Evolutionary conservation across 2,329 filamentous ascomycete genomes (phyloP).

Genomic region (Diaporthe sp.): DNA sequence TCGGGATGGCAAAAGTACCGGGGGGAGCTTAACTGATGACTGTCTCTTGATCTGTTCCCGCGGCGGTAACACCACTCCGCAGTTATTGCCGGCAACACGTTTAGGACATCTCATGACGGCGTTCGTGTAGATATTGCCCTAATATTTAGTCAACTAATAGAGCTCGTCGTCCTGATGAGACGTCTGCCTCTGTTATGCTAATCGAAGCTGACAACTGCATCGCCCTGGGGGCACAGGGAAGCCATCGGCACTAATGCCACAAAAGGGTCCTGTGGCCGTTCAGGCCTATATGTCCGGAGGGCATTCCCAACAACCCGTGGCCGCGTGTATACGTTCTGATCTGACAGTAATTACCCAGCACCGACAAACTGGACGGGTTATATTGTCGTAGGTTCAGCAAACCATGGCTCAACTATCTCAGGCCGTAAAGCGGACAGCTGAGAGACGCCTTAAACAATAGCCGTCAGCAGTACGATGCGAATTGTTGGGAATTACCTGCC

Average conservation of each 20-base stretch:
- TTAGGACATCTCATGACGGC: neutral
- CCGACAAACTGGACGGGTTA: neutral
- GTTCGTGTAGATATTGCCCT: neutral
- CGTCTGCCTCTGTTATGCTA: constrained; percentile 10
- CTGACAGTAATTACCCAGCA: neutral
- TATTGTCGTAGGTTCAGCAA: no score
- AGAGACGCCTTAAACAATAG: neutral
- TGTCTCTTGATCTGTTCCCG: neutral
- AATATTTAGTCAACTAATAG: no score
- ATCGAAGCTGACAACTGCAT: neutral
- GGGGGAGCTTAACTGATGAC: neutral
- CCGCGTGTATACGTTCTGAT: neutral
- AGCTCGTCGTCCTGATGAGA: neutral
- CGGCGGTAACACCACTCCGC: neutral
- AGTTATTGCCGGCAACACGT: no score
- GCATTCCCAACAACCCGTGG: neutral
- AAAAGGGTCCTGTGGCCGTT: neutral
- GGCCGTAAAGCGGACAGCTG: neutral
- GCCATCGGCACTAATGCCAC: constrained; percentile 1
- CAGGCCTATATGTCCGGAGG: neutral
- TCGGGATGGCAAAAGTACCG: neutral
- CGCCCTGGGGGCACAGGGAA: neutral
- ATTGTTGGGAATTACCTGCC: neutral
- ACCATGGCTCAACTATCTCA: neutral
- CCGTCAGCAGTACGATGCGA: neutral